These are phyloP conservation scores for Dendrocalamus sinicus DNA, from an alignment of 176 grass and related monocot genomes.

Conservation along the genomic window DNA sequence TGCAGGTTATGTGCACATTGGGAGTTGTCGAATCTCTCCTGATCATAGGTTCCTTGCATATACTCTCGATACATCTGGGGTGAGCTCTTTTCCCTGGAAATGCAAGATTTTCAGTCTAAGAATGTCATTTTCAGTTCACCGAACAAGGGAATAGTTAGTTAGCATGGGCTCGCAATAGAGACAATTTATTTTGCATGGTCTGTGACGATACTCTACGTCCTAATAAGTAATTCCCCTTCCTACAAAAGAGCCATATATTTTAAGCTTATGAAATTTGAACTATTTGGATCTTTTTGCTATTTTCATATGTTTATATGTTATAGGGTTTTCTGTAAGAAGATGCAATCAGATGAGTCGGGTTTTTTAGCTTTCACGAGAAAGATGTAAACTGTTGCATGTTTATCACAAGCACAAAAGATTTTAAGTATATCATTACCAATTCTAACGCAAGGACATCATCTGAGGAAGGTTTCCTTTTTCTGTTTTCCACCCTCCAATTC, in stretches of 20 bases:
- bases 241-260: conserved; percentile 4
- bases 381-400: conserved; percentile 78
- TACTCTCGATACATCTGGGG: conserved; percentile 82
- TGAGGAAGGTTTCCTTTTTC: conserved; percentile 82
- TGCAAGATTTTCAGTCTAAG: conserved; percentile 71
- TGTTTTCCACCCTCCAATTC: neutral
- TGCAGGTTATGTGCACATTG: conserved; percentile 94
- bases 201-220: conserved; percentile 92
- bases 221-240: conserved; percentile 63
- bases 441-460: conserved; percentile 95
- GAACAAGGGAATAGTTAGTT: conserved; percentile 81
- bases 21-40: conserved; percentile 81
- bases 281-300: conserved; percentile 19
- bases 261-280: conserved; percentile 16
- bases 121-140: conserved; percentile 54
- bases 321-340: conserved; percentile 79
- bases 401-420: conserved; percentile 97
- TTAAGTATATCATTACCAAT: conserved; percentile 74
- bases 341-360: conserved; percentile 56
- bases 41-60: conserved; percentile 92
- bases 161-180: conserved; percentile 72
- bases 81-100: conserved; percentile 81
- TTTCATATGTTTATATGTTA: conserved; percentile 42
- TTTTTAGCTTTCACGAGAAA: conserved; percentile 69
- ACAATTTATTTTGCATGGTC: conserved; percentile 72